A percentile compares a stretch with the other conserved stretches of the same genome.
phyloP scores from a whole-genome alignment of 805 yeast genomes.

The Candida nemodendra region DNA sequence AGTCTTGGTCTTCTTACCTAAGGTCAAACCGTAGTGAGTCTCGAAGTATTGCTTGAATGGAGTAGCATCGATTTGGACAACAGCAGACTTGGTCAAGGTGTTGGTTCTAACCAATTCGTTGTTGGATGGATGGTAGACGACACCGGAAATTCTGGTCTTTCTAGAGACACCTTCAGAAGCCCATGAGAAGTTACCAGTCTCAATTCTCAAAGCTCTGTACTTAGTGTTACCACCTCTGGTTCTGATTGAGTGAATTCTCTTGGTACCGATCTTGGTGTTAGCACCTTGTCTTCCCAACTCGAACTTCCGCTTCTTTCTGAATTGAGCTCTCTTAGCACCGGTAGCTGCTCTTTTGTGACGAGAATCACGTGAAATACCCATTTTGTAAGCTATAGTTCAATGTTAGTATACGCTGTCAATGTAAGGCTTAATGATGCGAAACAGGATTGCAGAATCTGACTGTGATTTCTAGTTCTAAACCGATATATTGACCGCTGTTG shows the following conservation, averaged over 20 bases:
- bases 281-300: constrained; percentile 99
- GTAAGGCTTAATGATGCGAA: too few relatives aligned
- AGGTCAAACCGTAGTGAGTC: constrained; percentile 92
- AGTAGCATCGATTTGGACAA: constrained; percentile 99
- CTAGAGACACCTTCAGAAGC: constrained; percentile 98
- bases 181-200: constrained; percentile 99
- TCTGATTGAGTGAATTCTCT: constrained; percentile 99
- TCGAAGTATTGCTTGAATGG: constrained; percentile 99
- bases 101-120: constrained; percentile 99
- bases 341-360: constrained; percentile 99
- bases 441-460: too few relatives aligned
- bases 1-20: constrained; percentile 79
- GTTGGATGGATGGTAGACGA: constrained; percentile 99
- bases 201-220: constrained; percentile 99
- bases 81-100: constrained; percentile 98
- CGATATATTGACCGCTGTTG: too few relatives aligned
- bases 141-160: constrained; percentile 98
- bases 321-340: constrained; percentile 99
- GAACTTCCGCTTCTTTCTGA: constrained; percentile 99
- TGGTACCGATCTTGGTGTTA: constrained; percentile 97
- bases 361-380: constrained; percentile 99
- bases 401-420: too few relatives aligned
- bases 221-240: constrained; percentile 99
- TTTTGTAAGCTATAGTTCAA: constrained; percentile 39
- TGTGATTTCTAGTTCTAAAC: too few relatives aligned